phyloP scores from a whole-genome alignment of 192 early-diverging fungal species.

The Umbelopsis sp. region DNA sequence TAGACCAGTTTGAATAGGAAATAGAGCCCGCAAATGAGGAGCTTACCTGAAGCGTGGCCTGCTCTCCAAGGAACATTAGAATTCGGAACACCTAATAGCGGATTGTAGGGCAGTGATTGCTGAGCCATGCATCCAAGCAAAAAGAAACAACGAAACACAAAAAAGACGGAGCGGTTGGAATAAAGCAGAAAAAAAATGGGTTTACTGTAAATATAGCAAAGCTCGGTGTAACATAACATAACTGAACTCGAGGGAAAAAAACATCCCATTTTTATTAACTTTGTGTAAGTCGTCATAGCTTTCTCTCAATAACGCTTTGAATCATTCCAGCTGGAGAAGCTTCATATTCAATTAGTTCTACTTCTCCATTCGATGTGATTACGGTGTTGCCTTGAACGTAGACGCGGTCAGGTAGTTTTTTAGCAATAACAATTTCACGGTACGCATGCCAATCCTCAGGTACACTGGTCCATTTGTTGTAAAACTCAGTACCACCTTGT shows the following conservation, averaged over 20 bases:
- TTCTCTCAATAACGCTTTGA: slow-evolving; percentile 56
- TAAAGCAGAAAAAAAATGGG: neutral
- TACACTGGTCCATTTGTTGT: slow-evolving; percentile 49
- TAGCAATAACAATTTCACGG: slow-evolving; percentile 53
- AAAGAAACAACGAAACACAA: neutral
- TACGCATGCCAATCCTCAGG: slow-evolving; percentile 45
- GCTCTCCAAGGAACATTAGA: slow-evolving; percentile 35
- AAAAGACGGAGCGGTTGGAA: neutral
- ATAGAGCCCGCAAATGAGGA: too few relatives aligned
- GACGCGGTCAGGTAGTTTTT: slow-evolving; percentile 57
- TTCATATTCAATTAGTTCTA: slow-evolving; percentile 55
- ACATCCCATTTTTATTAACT: neutral
- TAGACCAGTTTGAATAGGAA: neutral
- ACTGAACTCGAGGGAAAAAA: neutral
- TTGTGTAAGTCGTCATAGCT: slow-evolving; percentile 22
- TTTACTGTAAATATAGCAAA: neutral
- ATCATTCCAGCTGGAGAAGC: slow-evolving; percentile 57
- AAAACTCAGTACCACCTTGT: slow-evolving; percentile 45
- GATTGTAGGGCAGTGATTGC: slow-evolving; percentile 16
- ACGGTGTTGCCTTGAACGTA: slow-evolving; percentile 58
- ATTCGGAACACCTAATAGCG: slow-evolving; percentile 22
- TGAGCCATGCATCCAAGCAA: slow-evolving; percentile 17
- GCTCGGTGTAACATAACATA: neutral
- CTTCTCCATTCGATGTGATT: slow-evolving; percentile 37
- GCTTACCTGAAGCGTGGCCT: slow-evolving; percentile 37